These are phyloP conservation scores for Schrenkiella parvula DNA, from an alignment of 345 rosid species.

Conservation along the genomic window DNA sequence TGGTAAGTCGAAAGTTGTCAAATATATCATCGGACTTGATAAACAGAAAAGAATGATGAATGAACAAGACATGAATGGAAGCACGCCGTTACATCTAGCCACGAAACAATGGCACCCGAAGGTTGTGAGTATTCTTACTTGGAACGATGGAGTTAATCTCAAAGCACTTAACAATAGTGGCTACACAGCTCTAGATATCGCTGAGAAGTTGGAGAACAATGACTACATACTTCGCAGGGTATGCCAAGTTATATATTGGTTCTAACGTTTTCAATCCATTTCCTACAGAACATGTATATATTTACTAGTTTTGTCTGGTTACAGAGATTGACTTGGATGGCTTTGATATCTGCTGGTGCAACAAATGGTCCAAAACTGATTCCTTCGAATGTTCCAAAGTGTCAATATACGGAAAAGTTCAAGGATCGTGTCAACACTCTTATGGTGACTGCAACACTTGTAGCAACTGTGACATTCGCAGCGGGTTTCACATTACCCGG, in stretches of 20 bases:
- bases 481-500: constrained; percentile 24
- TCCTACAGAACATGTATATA: too few species aligned
- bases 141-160: background rate
- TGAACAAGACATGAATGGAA: constrained; percentile 13
- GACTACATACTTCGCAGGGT: background rate
- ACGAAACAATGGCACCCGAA: background rate
- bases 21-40: background rate
- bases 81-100: constrained; percentile 17
- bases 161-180: background rate
- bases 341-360: constrained; percentile 19
- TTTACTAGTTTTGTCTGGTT: too few species aligned
- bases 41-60: background rate
- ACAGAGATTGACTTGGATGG: constrained; percentile 21
- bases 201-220: background rate
- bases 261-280: too few species aligned
- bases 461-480: constrained; percentile 14
- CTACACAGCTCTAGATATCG: constrained; percentile 11
- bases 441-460: constrained; percentile 14
- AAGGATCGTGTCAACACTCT: constrained; percentile 12
- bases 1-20: constrained; percentile 8
- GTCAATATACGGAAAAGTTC: background rate
- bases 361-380: background rate
- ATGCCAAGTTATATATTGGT: background rate
- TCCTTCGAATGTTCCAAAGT: background rate
- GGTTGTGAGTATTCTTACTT: constrained; percentile 12